phyloP scores from a whole-genome alignment of 1,284 basidiomycete species.

The Pseudozyma hubeiensis region DNA sequence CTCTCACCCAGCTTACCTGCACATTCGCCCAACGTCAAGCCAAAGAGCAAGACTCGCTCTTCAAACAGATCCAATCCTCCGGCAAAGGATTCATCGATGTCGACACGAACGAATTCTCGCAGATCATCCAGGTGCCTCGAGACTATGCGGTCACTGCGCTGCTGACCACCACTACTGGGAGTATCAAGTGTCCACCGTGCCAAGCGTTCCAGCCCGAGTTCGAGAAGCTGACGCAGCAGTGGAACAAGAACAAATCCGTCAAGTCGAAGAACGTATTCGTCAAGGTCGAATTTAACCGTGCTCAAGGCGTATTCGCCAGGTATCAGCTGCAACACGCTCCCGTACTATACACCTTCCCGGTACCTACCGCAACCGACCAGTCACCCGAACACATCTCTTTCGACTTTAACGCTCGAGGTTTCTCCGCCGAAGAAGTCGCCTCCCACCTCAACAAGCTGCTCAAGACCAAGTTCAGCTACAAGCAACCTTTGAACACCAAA shows the following conservation, averaged over 20 bases:
- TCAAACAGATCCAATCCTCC: conserved; percentile 30
- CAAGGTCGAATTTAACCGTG: conserved; percentile 54
- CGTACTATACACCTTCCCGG: conserved; percentile 54
- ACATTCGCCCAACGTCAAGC: conserved; percentile 14
- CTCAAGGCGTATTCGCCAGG: conserved; percentile 50
- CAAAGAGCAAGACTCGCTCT: conserved; percentile 24
- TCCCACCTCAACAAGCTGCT: conserved; percentile 37
- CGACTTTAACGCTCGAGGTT: conserved; percentile 56
- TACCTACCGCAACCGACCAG: conserved; percentile 23
- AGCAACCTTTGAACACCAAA: conserved; percentile 49
- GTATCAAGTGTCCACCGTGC: conserved; percentile 58
- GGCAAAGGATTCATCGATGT: conserved; percentile 34
- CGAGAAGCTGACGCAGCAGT: conserved; percentile 48
- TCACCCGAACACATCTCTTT: conserved; percentile 39
- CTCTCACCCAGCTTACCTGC: conserved; percentile 9
- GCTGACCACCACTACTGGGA: conserved; percentile 48
- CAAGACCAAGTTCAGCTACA: conserved; percentile 39
- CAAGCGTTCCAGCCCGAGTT: conserved; percentile 56
- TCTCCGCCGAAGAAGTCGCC: conserved; percentile 45
- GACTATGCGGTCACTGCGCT: conserved; percentile 53
- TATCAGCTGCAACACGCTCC: conserved; percentile 58
- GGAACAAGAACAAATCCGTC: conserved; percentile 36
- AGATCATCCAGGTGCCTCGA: conserved; percentile 23
- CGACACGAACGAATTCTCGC: conserved; percentile 27
- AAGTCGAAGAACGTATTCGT: conserved; percentile 53